Conservation (phyloP, 345 rosid genomes). For the Luvunga scandens region DNA sequence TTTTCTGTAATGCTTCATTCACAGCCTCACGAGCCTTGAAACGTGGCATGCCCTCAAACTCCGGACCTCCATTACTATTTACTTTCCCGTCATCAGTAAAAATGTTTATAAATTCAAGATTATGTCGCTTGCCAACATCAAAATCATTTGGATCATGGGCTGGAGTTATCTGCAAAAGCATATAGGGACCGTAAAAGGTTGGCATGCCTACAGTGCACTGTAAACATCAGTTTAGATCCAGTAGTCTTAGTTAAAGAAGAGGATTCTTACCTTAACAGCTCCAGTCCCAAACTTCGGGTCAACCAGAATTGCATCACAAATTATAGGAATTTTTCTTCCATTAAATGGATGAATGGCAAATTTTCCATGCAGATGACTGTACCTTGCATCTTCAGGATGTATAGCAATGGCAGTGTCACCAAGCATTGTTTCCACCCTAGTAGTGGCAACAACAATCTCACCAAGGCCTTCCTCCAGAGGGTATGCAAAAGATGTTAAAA, state of each 20-base stretch:
- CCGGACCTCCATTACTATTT: conserved; percentile 75
- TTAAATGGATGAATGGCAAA: conserved; percentile 87
- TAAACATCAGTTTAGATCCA: conserved; percentile 3
- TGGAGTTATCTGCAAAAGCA: conserved; percentile 78
- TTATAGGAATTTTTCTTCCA: conserved; percentile 76
- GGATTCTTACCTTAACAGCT: conserved; percentile 75
- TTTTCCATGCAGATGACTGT: conserved; percentile 83
- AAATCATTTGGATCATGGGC: conserved; percentile 98
- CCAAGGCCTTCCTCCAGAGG: conserved; percentile 76
- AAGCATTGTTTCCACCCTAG: conserved; percentile 97
- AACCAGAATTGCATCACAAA: conserved; percentile 79
- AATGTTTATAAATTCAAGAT: conserved; percentile 74
- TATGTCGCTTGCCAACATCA: conserved; percentile 87
- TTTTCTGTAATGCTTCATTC: conserved; percentile 62
- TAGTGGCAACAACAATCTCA: conserved; percentile 94
- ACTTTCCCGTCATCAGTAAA: conserved; percentile 92
- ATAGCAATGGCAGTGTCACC: conserved; percentile 95
- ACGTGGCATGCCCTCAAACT: conserved; percentile 84
- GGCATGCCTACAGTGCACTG: background rate
- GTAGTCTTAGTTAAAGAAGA: conserved; percentile 11
- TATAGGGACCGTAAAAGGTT: conserved; percentile 1
- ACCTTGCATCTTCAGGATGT: conserved; percentile 86
- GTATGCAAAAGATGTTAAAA: conserved; percentile 85
- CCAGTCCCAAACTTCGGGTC: conserved; percentile 95
- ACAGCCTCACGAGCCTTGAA: conserved; percentile 86